Evolutionary conservation across 208 protist species (phyloP).

Genomic region (Novymonas esmeraldas): DNA sequence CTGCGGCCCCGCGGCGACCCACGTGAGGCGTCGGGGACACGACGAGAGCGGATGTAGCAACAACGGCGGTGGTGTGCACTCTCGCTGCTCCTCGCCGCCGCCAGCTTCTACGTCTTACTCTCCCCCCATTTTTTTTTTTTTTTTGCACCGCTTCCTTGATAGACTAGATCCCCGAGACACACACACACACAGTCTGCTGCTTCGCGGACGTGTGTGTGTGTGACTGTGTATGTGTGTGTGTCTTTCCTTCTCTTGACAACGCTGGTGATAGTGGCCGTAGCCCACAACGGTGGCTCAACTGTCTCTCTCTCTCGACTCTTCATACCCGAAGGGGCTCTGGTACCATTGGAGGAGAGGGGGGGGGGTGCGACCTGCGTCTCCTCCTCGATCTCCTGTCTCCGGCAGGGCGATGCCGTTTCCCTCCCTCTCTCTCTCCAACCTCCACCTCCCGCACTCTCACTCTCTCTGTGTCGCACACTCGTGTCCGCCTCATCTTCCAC

Average conservation of each 20-base stretch:
- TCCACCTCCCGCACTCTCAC: not conserved
- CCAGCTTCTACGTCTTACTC: too few species aligned
- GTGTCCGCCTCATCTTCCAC: not conserved
- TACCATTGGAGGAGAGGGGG: too few species aligned
- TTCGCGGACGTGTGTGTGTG: not conserved
- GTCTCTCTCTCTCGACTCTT: not conserved
- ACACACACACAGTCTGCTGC: not conserved
- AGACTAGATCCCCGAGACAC: constrained; percentile 6
- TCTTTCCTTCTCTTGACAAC: not conserved
- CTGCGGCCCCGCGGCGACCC: too few species aligned
- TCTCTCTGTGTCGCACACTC: not conserved
- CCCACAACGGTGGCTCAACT: too few species aligned
- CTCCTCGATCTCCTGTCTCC: not conserved
- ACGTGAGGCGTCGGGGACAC: too few species aligned
- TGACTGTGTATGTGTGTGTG: not conserved
- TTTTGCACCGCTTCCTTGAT: not conserved
- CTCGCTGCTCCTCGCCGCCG: too few species aligned
- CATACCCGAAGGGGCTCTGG: too few species aligned
- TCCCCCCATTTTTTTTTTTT: not conserved
- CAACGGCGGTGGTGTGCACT: too few species aligned
- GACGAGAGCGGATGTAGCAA: too few species aligned
- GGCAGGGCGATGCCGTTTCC: not conserved
- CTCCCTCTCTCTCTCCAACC: not conserved
- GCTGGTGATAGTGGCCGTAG: too few species aligned
- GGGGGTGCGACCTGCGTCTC: not conserved